Conservation (phyloP, 1,284 basidiomycete genomes). For the Athelia psychrophila region DNA sequence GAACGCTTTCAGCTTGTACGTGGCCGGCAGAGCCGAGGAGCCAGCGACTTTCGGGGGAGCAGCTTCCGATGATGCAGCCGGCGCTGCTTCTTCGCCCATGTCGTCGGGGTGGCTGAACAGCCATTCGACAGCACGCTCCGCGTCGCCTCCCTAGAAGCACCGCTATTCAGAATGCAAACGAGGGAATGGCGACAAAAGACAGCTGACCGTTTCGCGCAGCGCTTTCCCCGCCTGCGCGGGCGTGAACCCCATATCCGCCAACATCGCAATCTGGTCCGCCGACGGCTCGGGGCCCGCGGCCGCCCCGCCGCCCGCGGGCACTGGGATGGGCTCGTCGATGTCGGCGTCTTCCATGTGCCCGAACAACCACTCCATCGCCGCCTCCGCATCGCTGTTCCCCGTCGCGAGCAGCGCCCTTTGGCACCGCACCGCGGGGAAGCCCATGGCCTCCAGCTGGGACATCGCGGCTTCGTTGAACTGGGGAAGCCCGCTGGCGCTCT, state of each 20-base stretch:
- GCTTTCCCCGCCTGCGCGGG: slow-evolving; percentile 85
- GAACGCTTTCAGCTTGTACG: slow-evolving; percentile 86
- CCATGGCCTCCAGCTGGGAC: slow-evolving; percentile 81
- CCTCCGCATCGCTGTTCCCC: slow-evolving; percentile 75
- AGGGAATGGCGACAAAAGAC: slow-evolving; percentile 2
- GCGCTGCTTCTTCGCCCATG: slow-evolving; percentile 57
- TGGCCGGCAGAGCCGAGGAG: slow-evolving; percentile 55
- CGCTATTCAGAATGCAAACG: neutral
- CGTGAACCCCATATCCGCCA: slow-evolving; percentile 95
- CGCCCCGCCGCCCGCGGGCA: slow-evolving; percentile 20
- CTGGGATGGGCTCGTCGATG: slow-evolving; percentile 81
- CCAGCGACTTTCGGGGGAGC: slow-evolving; percentile 14
- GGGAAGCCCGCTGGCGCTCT: slow-evolving; percentile 37
- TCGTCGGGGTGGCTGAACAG: slow-evolving; percentile 96
- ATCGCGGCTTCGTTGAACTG: slow-evolving; percentile 75
- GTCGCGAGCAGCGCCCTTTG: slow-evolving; percentile 91
- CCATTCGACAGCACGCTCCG: slow-evolving; percentile 93
- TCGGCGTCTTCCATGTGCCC: slow-evolving; percentile 94
- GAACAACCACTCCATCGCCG: slow-evolving; percentile 96
- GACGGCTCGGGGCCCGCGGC: slow-evolving; percentile 51
- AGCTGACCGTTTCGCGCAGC: slow-evolving; percentile 75
- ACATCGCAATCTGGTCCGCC: slow-evolving; percentile 65
- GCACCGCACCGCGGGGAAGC: slow-evolving; percentile 80
- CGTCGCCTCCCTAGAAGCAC: slow-evolving; percentile 56
- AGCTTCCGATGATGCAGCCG: slow-evolving; percentile 18